Percentiles rank a stretch among this genome's conserved stretches.
These are phyloP conservation scores for Drechmeria coniospora DNA, from an alignment of 2,329 filamentous ascomycete species.

Conservation along the genomic window DNA sequence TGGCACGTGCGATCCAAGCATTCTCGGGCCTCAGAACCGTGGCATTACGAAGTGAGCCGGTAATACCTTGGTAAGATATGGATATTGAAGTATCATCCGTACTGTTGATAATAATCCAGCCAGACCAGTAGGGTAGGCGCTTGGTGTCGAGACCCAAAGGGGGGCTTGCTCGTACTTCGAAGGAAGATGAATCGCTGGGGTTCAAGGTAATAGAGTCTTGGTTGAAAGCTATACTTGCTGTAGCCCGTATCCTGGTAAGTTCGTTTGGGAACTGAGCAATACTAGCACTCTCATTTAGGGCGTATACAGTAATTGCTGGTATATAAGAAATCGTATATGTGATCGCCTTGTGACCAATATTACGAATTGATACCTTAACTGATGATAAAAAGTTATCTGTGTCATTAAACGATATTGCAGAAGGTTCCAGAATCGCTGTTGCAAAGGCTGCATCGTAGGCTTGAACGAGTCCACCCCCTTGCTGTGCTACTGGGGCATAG, in stretches of 20 bases:
- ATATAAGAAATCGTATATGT: constrained; percentile 36
- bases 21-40: constrained; percentile 9
- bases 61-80: constrained; percentile 24
- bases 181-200: constrained; percentile 23
- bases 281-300: constrained; percentile 18
- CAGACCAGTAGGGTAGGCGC: constrained; percentile 24
- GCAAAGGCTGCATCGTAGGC: constrained; percentile 38
- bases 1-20: constrained; percentile 11
- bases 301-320: constrained; percentile 37
- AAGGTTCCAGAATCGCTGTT: constrained; percentile 31
- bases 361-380: constrained; percentile 38
- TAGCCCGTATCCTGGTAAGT: constrained; percentile 18
- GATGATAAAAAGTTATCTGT: constrained; percentile 33
- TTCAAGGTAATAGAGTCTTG: constrained; percentile 26
- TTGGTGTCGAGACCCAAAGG: constrained; percentile 19
- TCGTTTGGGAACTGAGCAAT: constrained; percentile 30
- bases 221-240: constrained; percentile 27
- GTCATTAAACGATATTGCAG: constrained; percentile 43
- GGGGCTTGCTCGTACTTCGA: constrained; percentile 29
- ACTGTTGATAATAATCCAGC: constrained; percentile 24
- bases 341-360: constrained; percentile 30
- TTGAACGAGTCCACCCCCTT: constrained; percentile 29
- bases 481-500: constrained; percentile 37
- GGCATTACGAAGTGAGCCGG: constrained; percentile 16
- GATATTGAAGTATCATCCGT: constrained; percentile 20